Percentiles rank a stretch among this genome's conserved stretches.
Evolutionary conservation across 768 basidiomycete genomes (phyloP).

Genomic region (Termitomyces sp.): DNA sequence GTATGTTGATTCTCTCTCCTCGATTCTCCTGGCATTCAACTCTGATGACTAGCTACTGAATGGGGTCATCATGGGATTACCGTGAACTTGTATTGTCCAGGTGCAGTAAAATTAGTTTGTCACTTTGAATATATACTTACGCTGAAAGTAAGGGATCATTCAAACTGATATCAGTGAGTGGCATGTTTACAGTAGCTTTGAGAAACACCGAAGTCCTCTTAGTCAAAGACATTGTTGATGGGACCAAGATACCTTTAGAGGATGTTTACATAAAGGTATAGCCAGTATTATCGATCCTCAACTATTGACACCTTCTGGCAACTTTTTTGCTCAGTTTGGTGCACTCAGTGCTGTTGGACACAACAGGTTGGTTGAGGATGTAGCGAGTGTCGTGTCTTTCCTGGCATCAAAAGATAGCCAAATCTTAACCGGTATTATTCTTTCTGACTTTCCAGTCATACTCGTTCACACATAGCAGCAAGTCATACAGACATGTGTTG

Average conservation of each 20-base stretch:
- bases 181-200: not conserved
- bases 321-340: not conserved
- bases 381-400: conserved; percentile 32
- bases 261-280: conserved; percentile 4
- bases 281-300: not conserved
- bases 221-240: conserved; percentile 10
- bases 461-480: too few relatives aligned
- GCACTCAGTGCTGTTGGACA: conserved; percentile 6
- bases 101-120: not conserved
- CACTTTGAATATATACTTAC: not conserved
- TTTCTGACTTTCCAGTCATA: too few relatives aligned
- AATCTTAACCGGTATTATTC: conserved; percentile 25
- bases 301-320: too few relatives aligned
- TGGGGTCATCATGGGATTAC: conserved; percentile 22
- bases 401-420: conserved; percentile 28
- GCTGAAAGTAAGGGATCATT: conserved; percentile 5
- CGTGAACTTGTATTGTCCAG: conserved; percentile 26
- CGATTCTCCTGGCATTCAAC: not conserved
- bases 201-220: not conserved
- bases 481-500: too few relatives aligned
- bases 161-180: conserved; percentile 14
- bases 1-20: not conserved
- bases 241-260: not conserved
- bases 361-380: conserved; percentile 23
- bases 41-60: not conserved